Evolutionary conservation across 768 basidiomycete genomes (phyloP).

Genomic region (Sarcomyxa edulis): DNA sequence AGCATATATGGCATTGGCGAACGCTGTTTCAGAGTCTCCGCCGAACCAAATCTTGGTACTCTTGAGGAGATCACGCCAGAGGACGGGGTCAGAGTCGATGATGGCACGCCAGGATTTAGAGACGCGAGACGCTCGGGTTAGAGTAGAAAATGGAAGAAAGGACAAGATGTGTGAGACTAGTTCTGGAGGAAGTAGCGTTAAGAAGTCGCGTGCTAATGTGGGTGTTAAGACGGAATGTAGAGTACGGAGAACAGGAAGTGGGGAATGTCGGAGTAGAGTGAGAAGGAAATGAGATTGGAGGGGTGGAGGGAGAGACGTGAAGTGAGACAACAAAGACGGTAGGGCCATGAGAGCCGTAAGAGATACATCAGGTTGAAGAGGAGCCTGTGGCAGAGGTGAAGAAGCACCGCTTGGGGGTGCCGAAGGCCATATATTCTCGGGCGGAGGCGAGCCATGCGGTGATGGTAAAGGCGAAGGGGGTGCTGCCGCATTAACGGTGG

Average conservation of each 20-base stretch:
- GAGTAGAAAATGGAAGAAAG: conserved; percentile 74
- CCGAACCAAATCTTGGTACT: conserved; percentile 88
- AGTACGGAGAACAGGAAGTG: conserved; percentile 86
- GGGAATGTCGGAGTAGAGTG: conserved; percentile 86
- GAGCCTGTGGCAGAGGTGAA: conserved; percentile 63
- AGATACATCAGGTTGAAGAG: conserved; percentile 76
- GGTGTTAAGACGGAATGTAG: conserved; percentile 85
- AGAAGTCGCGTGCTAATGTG: conserved; percentile 91
- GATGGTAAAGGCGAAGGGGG: conserved; percentile 84
- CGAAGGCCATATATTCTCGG: conserved; percentile 73
- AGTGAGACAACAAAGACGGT: conserved; percentile 77
- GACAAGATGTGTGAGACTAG: conserved; percentile 86
- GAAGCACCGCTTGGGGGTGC: conserved; percentile 76
- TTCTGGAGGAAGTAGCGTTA: conserved; percentile 87
- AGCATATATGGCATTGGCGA: conserved; percentile 66
- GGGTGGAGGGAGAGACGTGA: conserved; percentile 69
- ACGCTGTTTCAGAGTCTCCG: conserved; percentile 75
- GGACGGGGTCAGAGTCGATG: conserved; percentile 83
- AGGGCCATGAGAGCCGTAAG: conserved; percentile 83
- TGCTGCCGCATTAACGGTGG: conserved; percentile 66
- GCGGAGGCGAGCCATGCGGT: conserved; percentile 78
- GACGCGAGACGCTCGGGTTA: conserved; percentile 85
- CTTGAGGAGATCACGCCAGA: conserved; percentile 87
- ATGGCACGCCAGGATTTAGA: conserved; percentile 87
- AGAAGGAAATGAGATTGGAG: conserved; percentile 93